Conservation (phyloP, 164 flowering plant species). For the Berberis thunbergii region DNA sequence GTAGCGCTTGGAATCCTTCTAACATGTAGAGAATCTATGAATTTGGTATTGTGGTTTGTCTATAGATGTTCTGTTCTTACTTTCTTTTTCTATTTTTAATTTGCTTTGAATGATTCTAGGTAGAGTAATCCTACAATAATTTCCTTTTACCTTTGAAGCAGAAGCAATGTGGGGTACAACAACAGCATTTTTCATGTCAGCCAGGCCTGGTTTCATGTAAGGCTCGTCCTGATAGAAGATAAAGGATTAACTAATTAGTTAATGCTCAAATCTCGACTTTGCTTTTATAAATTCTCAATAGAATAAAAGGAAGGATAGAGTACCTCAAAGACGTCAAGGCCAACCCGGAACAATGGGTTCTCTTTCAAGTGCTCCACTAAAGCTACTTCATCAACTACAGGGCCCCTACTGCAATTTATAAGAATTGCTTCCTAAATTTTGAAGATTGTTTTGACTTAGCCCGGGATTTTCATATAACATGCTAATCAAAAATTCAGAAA, state of each 20-base stretch:
- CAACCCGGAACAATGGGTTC: slow-evolving; percentile 98
- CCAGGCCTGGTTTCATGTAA: slow-evolving; percentile 93
- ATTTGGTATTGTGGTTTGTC: too few relatives aligned
- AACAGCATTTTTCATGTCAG: slow-evolving; percentile 84
- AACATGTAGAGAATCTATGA: too few relatives aligned
- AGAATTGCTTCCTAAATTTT: slow-evolving; percentile 74
- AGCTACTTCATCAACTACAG: slow-evolving; percentile 92
- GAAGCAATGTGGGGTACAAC: slow-evolving; percentile 97
- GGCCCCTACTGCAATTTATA: slow-evolving; percentile 91
- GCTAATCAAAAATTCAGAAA: background rate
- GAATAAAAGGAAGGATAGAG: background rate
- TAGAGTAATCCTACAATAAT: background rate
- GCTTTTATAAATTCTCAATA: background rate
- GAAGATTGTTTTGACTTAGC: background rate
- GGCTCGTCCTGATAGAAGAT: slow-evolving; percentile 71
- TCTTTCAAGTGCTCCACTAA: slow-evolving; percentile 80
- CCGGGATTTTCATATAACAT: background rate
- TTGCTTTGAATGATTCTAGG: too few relatives aligned
- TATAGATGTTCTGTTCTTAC: too few relatives aligned
- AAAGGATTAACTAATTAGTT: slow-evolving; percentile 1
- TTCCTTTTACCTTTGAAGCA: slow-evolving; percentile 76
- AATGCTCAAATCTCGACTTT: slow-evolving; percentile 4
- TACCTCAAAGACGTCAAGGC: slow-evolving; percentile 98
- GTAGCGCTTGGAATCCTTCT: too few relatives aligned
- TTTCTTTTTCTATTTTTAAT: too few relatives aligned